These are phyloP conservation scores for Ceratobasidium sp. DNA, from an alignment of 1,284 basidiomycete genomes.

Conservation along the genomic window DNA sequence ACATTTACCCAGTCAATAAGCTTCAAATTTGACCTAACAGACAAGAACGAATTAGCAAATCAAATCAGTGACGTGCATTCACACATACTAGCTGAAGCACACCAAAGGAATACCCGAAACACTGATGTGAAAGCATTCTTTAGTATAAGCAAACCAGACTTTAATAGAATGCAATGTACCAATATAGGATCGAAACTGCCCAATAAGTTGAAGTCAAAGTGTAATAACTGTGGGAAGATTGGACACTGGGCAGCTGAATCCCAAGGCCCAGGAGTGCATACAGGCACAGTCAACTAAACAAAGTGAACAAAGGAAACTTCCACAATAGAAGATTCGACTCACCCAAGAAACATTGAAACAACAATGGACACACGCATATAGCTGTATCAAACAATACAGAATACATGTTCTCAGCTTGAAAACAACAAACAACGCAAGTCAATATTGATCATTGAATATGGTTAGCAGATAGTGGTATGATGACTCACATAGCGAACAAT, in stretches of 20 bases:
- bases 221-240: slow-evolving; percentile 14
- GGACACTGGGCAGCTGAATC: slow-evolving; percentile 14
- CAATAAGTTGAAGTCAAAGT: neutral
- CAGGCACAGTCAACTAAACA: neutral
- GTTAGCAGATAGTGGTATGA: too few relatives aligned
- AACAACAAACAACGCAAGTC: too few relatives aligned
- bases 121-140: neutral
- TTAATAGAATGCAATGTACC: neutral
- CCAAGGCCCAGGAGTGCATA: neutral
- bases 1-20: slow-evolving; percentile 23
- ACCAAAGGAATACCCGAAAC: too few relatives aligned
- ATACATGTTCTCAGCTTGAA: neutral
- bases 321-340: neutral
- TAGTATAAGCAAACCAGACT: neutral
- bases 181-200: neutral
- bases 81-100: too few relatives aligned
- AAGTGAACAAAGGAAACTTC: neutral
- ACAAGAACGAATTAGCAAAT: slow-evolving; percentile 5
- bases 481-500: too few relatives aligned
- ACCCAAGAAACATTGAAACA: neutral
- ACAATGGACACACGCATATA: neutral
- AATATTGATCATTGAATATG: too few relatives aligned
- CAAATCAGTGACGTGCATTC: slow-evolving; percentile 1
- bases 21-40: neutral
- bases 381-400: neutral